Conservation (phyloP, 2,329 filamentous ascomycete species). For the Cyphellophora attinorum region DNA sequence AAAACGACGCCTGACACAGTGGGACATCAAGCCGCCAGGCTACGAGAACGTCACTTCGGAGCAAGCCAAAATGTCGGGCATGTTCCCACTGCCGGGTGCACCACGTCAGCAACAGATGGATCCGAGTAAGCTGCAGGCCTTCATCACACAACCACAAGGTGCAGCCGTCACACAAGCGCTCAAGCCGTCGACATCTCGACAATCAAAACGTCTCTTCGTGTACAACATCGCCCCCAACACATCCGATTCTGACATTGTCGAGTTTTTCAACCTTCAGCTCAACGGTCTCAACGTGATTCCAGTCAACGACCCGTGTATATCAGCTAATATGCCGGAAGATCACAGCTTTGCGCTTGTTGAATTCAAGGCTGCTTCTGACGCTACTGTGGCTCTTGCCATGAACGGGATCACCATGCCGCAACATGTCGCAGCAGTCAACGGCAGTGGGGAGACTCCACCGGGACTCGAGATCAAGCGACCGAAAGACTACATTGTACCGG, state of each 20-base stretch:
- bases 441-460: conserved; percentile 41
- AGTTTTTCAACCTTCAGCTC: conserved; percentile 92
- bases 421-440: conserved; percentile 47
- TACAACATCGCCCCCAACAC: conserved; percentile 66
- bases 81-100: conserved; percentile 96
- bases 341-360: conserved; percentile 76
- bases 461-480: conserved; percentile 70
- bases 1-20: conserved; percentile 90
- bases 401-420: conserved; percentile 85
- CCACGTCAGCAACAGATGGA: conserved; percentile 94
- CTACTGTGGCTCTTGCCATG: conserved; percentile 81
- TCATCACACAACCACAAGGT: conserved; percentile 81
- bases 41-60: conserved; percentile 98
- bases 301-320: conserved; percentile 72
- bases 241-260: conserved; percentile 66
- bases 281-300: conserved; percentile 93
- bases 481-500: conserved; percentile 94
- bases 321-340: conserved; percentile 72
- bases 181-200: conserved; percentile 85
- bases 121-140: conserved; percentile 82
- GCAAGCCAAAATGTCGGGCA: conserved; percentile 94
- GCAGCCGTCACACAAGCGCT: conserved; percentile 47
- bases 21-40: conserved; percentile 97
- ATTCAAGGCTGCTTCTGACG: conserved; percentile 77
- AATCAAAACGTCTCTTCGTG: conserved; percentile 83